Evolutionary conservation across 768 basidiomycete genomes (phyloP).

Genomic region (Serendipita sp.): DNA sequence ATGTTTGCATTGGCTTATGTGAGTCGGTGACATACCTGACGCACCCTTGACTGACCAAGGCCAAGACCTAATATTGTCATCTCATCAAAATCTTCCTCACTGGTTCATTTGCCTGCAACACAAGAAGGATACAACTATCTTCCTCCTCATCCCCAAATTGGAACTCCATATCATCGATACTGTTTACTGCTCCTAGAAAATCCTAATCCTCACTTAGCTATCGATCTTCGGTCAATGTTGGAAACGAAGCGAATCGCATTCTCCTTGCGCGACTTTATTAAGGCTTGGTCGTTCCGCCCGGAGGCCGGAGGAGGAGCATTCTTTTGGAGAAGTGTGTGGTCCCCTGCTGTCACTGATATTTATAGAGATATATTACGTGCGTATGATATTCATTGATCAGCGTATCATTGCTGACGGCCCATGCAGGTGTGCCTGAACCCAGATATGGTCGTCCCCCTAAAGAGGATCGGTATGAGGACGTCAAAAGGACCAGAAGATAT

Average conservation of each 20-base stretch:
- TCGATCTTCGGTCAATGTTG: conserved; percentile 9
- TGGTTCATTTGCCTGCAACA: conserved; percentile 8
- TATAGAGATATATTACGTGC: conserved; percentile 52
- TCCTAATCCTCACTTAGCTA: conserved; percentile 5
- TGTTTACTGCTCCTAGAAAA: conserved; percentile 45
- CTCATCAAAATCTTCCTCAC: conserved; percentile 25
- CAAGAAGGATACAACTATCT: conserved; percentile 56
- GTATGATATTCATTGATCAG: conserved; percentile 18
- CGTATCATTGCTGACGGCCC: no score
- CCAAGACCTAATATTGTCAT: conserved; percentile 69
- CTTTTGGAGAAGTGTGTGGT: conserved; percentile 76
- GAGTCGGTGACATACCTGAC: conserved; percentile 17
- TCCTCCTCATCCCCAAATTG: conserved; percentile 82
- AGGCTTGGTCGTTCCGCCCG: conserved; percentile 26
- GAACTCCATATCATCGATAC: conserved; percentile 86
- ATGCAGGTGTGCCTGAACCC: conserved; percentile 34
- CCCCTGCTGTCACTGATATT: conserved; percentile 44
- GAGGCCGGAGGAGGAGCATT: conserved; percentile 49
- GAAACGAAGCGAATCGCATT: conserved; percentile 39
- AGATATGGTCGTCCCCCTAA: conserved; percentile 38
- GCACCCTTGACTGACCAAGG: conserved; percentile 6
- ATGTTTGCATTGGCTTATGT: conserved; percentile 81
- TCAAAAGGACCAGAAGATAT: conserved; percentile 37
- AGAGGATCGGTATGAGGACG: conserved; percentile 36
- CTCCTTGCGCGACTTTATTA: conserved; percentile 46